Conservation (phyloP, 345 rosid species). For the Eucalyptus marginata region DNA sequence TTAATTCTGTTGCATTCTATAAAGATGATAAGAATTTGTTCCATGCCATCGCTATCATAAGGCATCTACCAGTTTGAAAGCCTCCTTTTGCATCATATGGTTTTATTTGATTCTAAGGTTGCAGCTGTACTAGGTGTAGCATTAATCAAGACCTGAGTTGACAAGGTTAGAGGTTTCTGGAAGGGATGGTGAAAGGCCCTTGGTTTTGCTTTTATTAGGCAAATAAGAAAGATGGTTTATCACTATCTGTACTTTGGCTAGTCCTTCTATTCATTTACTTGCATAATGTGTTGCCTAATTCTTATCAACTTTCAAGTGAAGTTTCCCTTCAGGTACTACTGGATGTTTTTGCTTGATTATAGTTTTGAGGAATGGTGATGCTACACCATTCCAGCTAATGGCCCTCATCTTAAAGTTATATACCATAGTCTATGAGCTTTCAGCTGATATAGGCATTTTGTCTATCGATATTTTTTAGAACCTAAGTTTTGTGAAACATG, state of each 20-base stretch:
- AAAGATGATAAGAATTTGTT: neutral
- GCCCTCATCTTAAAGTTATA: neutral
- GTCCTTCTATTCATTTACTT: neutral
- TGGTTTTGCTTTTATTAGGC: neutral
- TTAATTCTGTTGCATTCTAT: neutral
- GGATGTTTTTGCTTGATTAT: neutral
- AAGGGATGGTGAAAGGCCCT: neutral
- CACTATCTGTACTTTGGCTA: neutral
- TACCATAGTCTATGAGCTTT: neutral
- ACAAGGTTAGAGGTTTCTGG: neutral
- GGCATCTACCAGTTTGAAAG: neutral
- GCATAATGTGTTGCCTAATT: neutral
- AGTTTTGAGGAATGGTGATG: neutral
- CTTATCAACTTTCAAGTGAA: neutral
- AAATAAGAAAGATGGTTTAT: neutral
- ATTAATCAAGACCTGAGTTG: neutral
- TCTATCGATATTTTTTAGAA: neutral
- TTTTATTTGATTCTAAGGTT: neutral
- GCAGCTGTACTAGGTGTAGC: neutral
- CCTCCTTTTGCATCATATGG: neutral
- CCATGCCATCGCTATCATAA: neutral
- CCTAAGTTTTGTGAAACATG: neutral
- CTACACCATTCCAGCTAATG: neutral
- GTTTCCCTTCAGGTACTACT: neutral
- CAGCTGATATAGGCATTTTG: neutral